Conservation (phyloP, 148 eudicot species). For the Chenopodium album region DNA sequence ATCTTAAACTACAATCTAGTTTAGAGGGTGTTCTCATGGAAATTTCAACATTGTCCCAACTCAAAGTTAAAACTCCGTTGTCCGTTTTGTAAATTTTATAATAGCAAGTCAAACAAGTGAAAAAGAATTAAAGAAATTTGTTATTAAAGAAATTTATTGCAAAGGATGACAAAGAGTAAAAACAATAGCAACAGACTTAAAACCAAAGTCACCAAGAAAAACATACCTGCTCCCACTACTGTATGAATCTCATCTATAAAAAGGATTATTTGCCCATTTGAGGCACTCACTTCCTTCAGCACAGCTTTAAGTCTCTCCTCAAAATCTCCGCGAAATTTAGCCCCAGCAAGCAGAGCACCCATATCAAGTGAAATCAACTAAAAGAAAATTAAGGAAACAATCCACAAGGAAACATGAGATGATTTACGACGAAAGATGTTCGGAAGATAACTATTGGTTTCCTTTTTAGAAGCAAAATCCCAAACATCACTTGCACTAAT, state of each 20-base stretch:
- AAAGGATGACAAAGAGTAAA: neutral
- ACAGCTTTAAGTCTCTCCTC: conserved; percentile 98
- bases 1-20: neutral
- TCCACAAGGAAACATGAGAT: conserved; percentile 9
- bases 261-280: conserved; percentile 90
- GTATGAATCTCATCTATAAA: conserved; percentile 98
- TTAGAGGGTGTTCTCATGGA: neutral
- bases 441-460: neutral
- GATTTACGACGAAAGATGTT: neutral
- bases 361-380: conserved; percentile 96
- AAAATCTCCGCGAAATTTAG: conserved; percentile 93
- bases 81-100: neutral
- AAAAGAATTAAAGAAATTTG: neutral
- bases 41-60: neutral
- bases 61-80: neutral
- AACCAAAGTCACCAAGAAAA: conserved; percentile 6
- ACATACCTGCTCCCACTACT: conserved; percentile 94
- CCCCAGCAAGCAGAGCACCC: conserved; percentile 98
- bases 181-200: neutral
- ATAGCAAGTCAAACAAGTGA: neutral
- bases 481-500: neutral
- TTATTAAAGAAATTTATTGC: no score
- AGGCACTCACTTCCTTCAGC: conserved; percentile 88
- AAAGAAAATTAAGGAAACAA: neutral
- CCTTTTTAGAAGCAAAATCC: neutral